Conservation (phyloP, 225 moss, liverwort and hornwort genomes). For the Antitrichia curtipendula region DNA sequence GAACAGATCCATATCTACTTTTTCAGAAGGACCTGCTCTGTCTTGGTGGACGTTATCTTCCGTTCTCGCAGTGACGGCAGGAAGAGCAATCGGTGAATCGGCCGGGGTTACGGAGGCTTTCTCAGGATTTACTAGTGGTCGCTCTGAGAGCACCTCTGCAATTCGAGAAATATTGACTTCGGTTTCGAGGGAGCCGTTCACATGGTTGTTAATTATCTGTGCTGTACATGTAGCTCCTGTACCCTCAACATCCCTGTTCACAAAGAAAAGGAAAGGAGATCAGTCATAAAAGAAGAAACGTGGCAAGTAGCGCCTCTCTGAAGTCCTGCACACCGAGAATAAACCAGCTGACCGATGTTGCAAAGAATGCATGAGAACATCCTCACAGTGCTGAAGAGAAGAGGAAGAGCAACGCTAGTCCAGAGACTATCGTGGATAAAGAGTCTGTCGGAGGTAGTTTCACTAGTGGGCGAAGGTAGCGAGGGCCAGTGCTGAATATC, state of each 20-base stretch:
- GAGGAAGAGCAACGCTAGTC: neutral
- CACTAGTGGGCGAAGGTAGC: neutral
- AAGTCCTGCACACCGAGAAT: neutral
- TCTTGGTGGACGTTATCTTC: conserved; percentile 45
- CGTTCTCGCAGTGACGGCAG: conserved; percentile 18
- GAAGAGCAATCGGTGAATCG: conserved; percentile 28
- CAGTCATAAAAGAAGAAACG: neutral
- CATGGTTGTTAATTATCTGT: conserved; percentile 11
- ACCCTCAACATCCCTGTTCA: conserved; percentile 34
- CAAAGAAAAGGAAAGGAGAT: neutral
- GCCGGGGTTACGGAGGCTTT: conserved; percentile 16
- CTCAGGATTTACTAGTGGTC: conserved; percentile 18
- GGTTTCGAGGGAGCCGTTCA: conserved; percentile 14
- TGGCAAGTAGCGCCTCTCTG: neutral
- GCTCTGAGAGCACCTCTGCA: conserved; percentile 26
- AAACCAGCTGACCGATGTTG: neutral
- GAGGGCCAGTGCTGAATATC: neutral
- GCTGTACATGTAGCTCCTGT: conserved; percentile 9
- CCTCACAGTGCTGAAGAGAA: neutral
- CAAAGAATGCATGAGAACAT: neutral
- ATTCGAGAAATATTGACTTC: conserved; percentile 20
- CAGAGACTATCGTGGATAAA: neutral
- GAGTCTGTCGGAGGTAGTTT: neutral
- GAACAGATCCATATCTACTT: conserved; percentile 72
- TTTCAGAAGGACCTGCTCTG: conserved; percentile 30